phyloP scores from a whole-genome alignment of 179 eudicot species.

The Dionaea muscipula region DNA sequence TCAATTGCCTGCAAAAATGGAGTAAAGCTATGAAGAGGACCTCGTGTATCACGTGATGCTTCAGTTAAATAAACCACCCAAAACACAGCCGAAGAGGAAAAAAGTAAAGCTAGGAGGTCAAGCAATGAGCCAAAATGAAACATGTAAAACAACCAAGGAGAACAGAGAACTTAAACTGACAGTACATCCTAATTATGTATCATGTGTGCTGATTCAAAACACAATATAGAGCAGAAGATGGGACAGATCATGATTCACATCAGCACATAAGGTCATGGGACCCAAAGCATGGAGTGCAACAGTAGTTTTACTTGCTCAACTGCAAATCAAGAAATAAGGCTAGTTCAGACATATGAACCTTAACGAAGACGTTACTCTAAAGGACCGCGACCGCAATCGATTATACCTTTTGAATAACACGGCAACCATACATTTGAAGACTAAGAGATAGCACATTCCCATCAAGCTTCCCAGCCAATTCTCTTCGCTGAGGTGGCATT shows the following conservation, averaged over 20 bases:
- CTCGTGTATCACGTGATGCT: no score
- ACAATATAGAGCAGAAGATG: no score
- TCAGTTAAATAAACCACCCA: no score
- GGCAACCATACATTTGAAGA: slow-evolving; percentile 49
- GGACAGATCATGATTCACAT: no score
- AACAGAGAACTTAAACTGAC: no score
- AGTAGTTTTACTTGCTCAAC: not conserved
- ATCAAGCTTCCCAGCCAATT: slow-evolving; percentile 38
- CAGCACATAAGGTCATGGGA: no score
- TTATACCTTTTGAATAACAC: slow-evolving; percentile 42
- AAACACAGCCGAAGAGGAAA: not conserved
- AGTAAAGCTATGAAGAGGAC: not conserved
- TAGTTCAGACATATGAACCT: not conserved
- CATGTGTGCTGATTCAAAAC: no score
- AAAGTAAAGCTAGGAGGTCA: not conserved
- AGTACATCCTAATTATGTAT: no score
- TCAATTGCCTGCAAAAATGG: slow-evolving; percentile 32
- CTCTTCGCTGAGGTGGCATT: slow-evolving; percentile 39
- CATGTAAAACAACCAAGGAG: not conserved
- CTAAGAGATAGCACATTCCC: slow-evolving; percentile 37
- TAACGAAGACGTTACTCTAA: not conserved
- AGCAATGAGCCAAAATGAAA: not conserved
- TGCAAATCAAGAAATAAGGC: not conserved
- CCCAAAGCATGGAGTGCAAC: not conserved
- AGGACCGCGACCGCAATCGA: not conserved